phyloP scores from a whole-genome alignment of 352 stramenopile species.

The Aphanomyces stellatus region DNA sequence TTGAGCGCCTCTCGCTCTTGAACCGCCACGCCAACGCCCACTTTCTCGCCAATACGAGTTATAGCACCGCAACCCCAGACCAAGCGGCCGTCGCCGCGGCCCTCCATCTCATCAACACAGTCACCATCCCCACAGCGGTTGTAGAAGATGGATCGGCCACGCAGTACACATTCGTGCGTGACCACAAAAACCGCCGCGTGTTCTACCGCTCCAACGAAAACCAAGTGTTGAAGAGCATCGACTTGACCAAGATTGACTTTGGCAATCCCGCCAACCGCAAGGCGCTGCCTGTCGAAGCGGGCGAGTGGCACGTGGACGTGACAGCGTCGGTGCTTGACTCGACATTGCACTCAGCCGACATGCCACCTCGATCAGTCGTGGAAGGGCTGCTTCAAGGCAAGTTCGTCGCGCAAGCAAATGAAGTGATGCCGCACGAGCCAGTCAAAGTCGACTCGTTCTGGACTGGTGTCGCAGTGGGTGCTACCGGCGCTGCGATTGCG shows the following conservation, averaged over 20 bases:
- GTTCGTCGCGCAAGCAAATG: background rate
- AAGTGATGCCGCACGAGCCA: background rate
- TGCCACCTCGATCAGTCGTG: constrained; percentile 42
- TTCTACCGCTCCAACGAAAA: constrained; percentile 65
- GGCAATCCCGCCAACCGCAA: constrained; percentile 28
- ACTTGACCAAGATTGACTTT: constrained; percentile 52
- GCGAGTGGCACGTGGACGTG: constrained; percentile 54
- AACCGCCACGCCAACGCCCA: background rate
- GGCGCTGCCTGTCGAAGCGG: constrained; percentile 49
- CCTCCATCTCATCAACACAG: constrained; percentile 54
- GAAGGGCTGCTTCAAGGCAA: background rate
- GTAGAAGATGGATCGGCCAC: constrained; percentile 34
- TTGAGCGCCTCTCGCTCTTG: background rate
- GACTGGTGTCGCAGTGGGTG: background rate
- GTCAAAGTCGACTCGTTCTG: background rate
- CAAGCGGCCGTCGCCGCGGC: constrained; percentile 41
- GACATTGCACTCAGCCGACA: constrained; percentile 38
- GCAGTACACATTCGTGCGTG: constrained; percentile 56
- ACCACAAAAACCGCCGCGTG: constrained; percentile 47
- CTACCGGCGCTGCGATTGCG: background rate
- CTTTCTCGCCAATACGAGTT: constrained; percentile 20
- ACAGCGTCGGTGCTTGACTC: constrained; percentile 35
- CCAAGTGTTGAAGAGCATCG: constrained; percentile 47
- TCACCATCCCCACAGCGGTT: constrained; percentile 32
- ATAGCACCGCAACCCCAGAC: constrained; percentile 39